Base-by-base conservation (phyloP, 345 rosid species). In the Laguncularia racemosa region DNA sequence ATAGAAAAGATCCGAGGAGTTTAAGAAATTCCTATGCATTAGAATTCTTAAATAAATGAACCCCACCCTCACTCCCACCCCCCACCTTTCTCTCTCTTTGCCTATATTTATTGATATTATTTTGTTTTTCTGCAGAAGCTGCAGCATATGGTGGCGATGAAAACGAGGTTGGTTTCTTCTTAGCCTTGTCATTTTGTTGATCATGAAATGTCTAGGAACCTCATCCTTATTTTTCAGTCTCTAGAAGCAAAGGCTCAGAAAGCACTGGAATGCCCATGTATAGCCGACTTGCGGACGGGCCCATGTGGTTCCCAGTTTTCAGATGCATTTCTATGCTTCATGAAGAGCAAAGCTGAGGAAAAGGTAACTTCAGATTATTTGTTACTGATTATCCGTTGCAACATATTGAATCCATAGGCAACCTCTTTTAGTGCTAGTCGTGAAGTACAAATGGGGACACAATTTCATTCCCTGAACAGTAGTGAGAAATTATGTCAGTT, bases 231-330 rank as follows among this genome's bases (percentile, higher is more conserved):
- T 71, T 68, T 57, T 63, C 76, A 86, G 97, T 78, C 91, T 57
- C 70, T 81, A 50, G 96, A 92, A 55, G 89, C 73, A 1, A 79
- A 76, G 65, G 98, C 85, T 40, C 77, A 78, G 73, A 92, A 80
- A 78, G 96, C 97, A 38, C 65, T 92, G 26, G 89, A 92, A 16
- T 92, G 98, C 52, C 96, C 97, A 57, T 92, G 98, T 74, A 74
- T 92, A 18, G 89, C 89, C 48, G 89, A 84, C 59, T 69, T 92
- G 71, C 85, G 89, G 46, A 80, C 50, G 47, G 93, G 98, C 8
- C 52, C 86, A 11, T 89, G 97, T 47, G 97, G 96, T 10, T 48
- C 46, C 63, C 86, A 75, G 73, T 92, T 92, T 76, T 80, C 98
- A 2, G 83, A 89, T 44, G 91, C 98, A 0, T 92, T 92, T 65